phyloP scores from a whole-genome alignment of 345 rosid genomes.

The Physaria fendleri region DNA sequence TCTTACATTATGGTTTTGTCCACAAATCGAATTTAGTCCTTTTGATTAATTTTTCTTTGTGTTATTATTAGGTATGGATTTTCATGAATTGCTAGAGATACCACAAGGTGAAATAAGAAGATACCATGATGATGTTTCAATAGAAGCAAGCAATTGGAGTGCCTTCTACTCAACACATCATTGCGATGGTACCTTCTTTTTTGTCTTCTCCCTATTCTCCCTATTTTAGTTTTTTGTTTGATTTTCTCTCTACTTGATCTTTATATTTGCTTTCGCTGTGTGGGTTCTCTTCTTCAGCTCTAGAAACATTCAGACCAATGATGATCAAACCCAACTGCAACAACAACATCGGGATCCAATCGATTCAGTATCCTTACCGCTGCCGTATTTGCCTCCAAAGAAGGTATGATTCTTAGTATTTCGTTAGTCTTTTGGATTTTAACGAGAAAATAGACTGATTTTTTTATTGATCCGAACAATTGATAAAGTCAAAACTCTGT shows the following conservation, averaged over 20 bases:
- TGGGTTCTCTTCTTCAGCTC: constrained; percentile 34
- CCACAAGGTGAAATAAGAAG: constrained; percentile 89
- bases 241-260: no score
- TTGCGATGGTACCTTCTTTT: no score
- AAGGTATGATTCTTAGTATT: constrained; percentile 21
- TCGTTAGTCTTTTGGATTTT: constrained; percentile 1
- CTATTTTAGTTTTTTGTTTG: no score
- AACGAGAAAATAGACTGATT: background rate
- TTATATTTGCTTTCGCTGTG: no score
- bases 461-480: background rate
- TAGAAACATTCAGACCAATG: constrained; percentile 33
- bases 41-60: background rate
- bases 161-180: no score
- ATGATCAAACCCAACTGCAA: constrained; percentile 19
- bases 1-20: background rate
- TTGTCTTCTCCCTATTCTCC: no score
- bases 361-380: constrained; percentile 4
- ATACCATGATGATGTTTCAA: constrained; percentile 88
- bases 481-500: background rate
- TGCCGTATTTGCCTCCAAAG: constrained; percentile 13
- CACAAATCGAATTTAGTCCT: background rate
- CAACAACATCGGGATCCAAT: constrained; percentile 12
- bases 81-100: constrained; percentile 75
- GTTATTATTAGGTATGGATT: constrained; percentile 71
- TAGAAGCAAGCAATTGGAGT: no score